phyloP scores from a whole-genome alignment of 2,329 filamentous ascomycete species.

The Xylaria sp. region DNA sequence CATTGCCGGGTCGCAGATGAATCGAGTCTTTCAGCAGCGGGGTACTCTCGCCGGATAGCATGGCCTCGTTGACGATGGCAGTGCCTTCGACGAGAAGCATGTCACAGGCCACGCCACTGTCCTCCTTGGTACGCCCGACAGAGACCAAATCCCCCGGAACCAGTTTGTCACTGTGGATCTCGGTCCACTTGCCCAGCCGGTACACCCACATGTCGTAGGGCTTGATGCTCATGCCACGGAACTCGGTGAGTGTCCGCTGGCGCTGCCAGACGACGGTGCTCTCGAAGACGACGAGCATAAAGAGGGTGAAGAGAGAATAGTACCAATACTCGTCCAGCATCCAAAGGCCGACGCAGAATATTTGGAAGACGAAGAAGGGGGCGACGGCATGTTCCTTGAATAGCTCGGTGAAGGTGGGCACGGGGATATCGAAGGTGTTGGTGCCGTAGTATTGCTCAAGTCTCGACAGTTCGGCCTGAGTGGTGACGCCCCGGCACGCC shows the following conservation, averaged over 20 bases:
- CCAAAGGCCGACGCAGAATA: slow-evolving; percentile 98
- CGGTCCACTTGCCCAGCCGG: slow-evolving; percentile 85
- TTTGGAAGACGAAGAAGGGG: slow-evolving; percentile 98
- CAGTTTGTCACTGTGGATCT: slow-evolving; percentile 89
- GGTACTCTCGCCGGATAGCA: slow-evolving; percentile 98
- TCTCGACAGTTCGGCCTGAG: slow-evolving; percentile 77
- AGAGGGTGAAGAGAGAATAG: slow-evolving; percentile 97
- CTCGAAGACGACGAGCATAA: slow-evolving; percentile 98
- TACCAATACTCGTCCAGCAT: slow-evolving; percentile 99
- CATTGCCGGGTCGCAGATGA: slow-evolving; percentile 85
- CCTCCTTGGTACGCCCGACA: slow-evolving; percentile 92
- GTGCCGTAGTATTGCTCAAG: slow-evolving; percentile 93
- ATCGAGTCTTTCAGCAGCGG: slow-evolving; percentile 96
- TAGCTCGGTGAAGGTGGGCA: slow-evolving; percentile 92
- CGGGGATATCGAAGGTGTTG: slow-evolving; percentile 97
- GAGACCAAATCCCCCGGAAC: slow-evolving; percentile 94
- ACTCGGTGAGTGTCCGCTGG: slow-evolving; percentile 93
- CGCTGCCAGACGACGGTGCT: slow-evolving; percentile 99
- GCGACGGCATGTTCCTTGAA: slow-evolving; percentile 99
- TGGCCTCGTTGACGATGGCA: slow-evolving; percentile 98
- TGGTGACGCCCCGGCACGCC: slow-evolving; percentile 77
- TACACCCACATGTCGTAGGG: slow-evolving; percentile 95
- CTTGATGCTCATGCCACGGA: slow-evolving; percentile 99
- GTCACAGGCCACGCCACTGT: slow-evolving; percentile 95
- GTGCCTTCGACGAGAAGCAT: slow-evolving; percentile 95